Conservation (phyloP, 176 grass and related monocot species). For the Rhynchospora breviuscula region DNA sequence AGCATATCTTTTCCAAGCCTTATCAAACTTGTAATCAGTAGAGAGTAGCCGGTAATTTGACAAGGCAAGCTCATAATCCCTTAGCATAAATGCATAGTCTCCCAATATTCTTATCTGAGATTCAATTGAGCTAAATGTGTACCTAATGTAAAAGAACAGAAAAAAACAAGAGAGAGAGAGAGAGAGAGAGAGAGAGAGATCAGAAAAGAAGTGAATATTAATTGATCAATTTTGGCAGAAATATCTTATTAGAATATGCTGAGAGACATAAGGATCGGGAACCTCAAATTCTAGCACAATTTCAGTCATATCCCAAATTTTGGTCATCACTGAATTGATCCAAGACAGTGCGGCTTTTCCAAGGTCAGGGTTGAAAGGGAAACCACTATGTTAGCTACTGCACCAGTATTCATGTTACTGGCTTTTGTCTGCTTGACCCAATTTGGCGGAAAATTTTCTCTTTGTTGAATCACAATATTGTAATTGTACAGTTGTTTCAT, state of each 20-base stretch:
- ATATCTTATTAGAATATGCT: not conserved
- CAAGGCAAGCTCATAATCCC: conserved; percentile 96
- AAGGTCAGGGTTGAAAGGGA: not conserved
- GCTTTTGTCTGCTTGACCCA: not conserved
- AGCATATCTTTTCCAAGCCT: conserved; percentile 91
- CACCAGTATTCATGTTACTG: not conserved
- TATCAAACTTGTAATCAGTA: conserved; percentile 97
- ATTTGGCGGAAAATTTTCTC: not conserved
- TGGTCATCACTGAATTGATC: not conserved
- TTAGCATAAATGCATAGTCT: conserved; percentile 97
- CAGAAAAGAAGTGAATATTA: too few species aligned
- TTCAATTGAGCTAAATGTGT: conserved; percentile 94
- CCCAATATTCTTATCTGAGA: conserved; percentile 93
- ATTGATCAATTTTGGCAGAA: conserved; percentile 14
- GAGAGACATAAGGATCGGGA: not conserved
- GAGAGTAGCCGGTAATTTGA: conserved; percentile 94
- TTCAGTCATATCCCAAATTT: conserved; percentile 14
- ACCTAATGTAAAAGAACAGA: conserved; percentile 46
- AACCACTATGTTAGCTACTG: not conserved
- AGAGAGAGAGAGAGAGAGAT: too few species aligned
- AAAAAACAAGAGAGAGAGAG: conserved; percentile 19
- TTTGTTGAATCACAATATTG: not conserved
- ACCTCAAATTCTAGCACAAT: not conserved
- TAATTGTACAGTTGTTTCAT: not conserved
- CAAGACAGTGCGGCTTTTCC: not conserved